These are phyloP conservation scores for Phytophthora cajani DNA, from an alignment of 352 stramenopile genomes.

Conservation along the genomic window DNA sequence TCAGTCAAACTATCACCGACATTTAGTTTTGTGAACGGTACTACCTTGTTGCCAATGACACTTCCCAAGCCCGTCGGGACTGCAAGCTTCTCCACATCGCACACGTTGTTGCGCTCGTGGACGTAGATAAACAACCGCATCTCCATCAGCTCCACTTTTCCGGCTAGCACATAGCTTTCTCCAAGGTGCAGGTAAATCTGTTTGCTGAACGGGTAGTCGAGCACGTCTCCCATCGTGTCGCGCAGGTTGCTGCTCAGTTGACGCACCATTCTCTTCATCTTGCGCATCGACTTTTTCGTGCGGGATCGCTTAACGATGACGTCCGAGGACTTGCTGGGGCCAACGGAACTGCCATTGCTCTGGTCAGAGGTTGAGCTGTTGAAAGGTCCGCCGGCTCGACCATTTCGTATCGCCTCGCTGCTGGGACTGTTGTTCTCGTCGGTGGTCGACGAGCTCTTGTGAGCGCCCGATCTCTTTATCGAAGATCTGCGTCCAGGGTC, in stretches of 20 bases:
- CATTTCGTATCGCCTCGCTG: constrained; percentile 17
- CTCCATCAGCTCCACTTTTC: constrained; percentile 83
- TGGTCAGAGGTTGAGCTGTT: constrained; percentile 19
- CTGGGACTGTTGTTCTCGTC: constrained; percentile 23
- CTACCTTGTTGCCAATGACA: constrained; percentile 85
- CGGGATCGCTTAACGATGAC: constrained; percentile 72
- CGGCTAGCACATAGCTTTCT: constrained; percentile 60
- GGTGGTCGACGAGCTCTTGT: constrained; percentile 14
- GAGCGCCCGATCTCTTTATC: constrained; percentile 10
- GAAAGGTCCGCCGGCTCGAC: constrained; percentile 6
- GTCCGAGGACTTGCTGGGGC: constrained; percentile 33
- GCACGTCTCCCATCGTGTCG: constrained; percentile 58
- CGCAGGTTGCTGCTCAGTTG: constrained; percentile 74
- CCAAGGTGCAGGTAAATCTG: constrained; percentile 71
- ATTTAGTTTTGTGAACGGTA: neutral
- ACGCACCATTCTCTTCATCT: constrained; percentile 65
- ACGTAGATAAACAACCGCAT: constrained; percentile 84
- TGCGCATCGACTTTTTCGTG: constrained; percentile 74
- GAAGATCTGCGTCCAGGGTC: constrained; percentile 6
- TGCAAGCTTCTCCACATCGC: constrained; percentile 73
- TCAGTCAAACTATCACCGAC: constrained; percentile 5
- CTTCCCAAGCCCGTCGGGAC: constrained; percentile 79
- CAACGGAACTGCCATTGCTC: constrained; percentile 6
- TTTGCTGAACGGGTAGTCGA: constrained; percentile 75
- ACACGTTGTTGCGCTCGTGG: constrained; percentile 61